Conservation (phyloP, 2,329 filamentous ascomycete genomes). For the Pseudocercospora cruenta region DNA sequence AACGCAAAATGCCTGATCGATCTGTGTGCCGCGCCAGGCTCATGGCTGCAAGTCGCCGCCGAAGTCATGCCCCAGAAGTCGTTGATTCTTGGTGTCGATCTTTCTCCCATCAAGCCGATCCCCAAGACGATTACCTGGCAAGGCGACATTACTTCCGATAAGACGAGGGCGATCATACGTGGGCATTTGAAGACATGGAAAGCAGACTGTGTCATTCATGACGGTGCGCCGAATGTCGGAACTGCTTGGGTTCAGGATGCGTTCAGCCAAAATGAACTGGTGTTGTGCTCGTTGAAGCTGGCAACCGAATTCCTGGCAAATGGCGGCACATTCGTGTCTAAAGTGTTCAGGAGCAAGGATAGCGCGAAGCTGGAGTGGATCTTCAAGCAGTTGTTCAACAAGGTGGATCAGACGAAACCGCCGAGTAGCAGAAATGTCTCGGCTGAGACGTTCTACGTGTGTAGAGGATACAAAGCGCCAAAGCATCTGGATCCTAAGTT, state of each 20-base stretch:
- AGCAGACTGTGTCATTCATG: slow-evolving; percentile 91
- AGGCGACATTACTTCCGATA: slow-evolving; percentile 96
- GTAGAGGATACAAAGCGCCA: slow-evolving; percentile 90
- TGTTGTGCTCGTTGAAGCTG: slow-evolving; percentile 85
- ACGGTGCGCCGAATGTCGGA: slow-evolving; percentile 97
- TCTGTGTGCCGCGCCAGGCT: slow-evolving; percentile 95
- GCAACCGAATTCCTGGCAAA: slow-evolving; percentile 90
- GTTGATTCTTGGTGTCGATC: slow-evolving; percentile 91
- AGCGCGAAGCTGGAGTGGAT: slow-evolving; percentile 97
- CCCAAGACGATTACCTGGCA: slow-evolving; percentile 94
- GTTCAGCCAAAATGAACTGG: slow-evolving; percentile 94
- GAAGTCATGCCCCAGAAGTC: slow-evolving; percentile 91
- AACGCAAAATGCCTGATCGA: slow-evolving; percentile 95
- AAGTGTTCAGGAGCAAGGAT: slow-evolving; percentile 96
- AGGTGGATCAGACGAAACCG: slow-evolving; percentile 96
- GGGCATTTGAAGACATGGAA: slow-evolving; percentile 95
- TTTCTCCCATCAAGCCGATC: slow-evolving; percentile 93
- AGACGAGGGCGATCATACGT: slow-evolving; percentile 87
- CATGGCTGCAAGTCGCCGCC: slow-evolving; percentile 94
- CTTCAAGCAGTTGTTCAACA: slow-evolving; percentile 92
- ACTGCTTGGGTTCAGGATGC: slow-evolving; percentile 98
- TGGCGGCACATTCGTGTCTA: slow-evolving; percentile 93
- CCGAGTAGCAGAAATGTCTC: slow-evolving; percentile 95
- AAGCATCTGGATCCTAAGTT: slow-evolving; percentile 92
- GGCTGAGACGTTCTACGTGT: slow-evolving; percentile 98